Percentiles rank a stretch among this genome's conserved stretches.
phyloP scores from a whole-genome alignment of 495 filamentous ascomycete species.

The Daldinia vernicosa region DNA sequence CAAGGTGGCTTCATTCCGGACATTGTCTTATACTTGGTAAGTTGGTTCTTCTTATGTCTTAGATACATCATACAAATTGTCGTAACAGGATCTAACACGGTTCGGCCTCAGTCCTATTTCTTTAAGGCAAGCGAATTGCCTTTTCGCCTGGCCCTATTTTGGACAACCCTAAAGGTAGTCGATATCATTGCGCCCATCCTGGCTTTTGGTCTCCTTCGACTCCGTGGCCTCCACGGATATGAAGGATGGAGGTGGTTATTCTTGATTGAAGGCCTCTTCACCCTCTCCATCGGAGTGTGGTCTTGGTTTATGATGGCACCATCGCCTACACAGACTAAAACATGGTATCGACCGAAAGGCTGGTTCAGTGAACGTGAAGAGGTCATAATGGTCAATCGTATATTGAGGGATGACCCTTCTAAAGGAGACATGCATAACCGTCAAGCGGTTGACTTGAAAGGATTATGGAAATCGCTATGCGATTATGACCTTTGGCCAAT shows the following conservation, averaged over 20 bases:
- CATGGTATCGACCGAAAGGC: slow-evolving; percentile 69
- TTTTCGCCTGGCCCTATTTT: slow-evolving; percentile 71
- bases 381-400: slow-evolving; percentile 74
- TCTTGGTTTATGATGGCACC: slow-evolving; percentile 71
- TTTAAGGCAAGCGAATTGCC: slow-evolving; percentile 72
- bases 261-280: slow-evolving; percentile 59
- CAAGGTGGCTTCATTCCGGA: slow-evolving; percentile 69
- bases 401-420: slow-evolving; percentile 73
- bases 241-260: slow-evolving; percentile 78
- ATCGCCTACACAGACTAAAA: slow-evolving; percentile 70
- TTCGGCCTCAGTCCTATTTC: slow-evolving; percentile 60
- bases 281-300: slow-evolving; percentile 64
- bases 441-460: slow-evolving; percentile 65
- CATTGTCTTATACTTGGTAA: slow-evolving; percentile 64
- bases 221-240: slow-evolving; percentile 60
- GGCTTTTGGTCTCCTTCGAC: slow-evolving; percentile 70
- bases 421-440: slow-evolving; percentile 69
- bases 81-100: background rate
- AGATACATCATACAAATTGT: background rate
- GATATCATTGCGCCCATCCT: slow-evolving; percentile 67
- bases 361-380: slow-evolving; percentile 72
- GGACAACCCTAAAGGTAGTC: slow-evolving; percentile 66
- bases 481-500: slow-evolving; percentile 80
- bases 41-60: slow-evolving; percentile 51
- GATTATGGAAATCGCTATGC: slow-evolving; percentile 65